Evolutionary conservation across 495 filamentous ascomycete genomes (phyloP).

Genomic region (Xeromyces bisporus): DNA sequence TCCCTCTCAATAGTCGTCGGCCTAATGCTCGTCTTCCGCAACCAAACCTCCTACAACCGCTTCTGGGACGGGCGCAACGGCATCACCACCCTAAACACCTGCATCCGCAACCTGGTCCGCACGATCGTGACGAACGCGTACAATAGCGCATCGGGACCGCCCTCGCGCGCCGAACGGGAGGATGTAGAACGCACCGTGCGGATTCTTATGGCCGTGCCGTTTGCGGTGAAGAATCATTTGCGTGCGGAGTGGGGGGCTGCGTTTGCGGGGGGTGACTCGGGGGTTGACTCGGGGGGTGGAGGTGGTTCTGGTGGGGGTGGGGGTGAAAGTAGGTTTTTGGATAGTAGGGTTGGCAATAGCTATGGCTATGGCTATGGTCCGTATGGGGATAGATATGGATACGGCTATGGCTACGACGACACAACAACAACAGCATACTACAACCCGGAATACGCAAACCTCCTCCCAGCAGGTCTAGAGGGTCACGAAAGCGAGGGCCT

Average conservation of each 20-base stretch:
- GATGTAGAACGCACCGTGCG: slow-evolving; percentile 44
- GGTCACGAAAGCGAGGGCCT: slow-evolving; percentile 49
- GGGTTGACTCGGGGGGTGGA: slow-evolving; percentile 26
- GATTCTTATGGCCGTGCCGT: slow-evolving; percentile 55
- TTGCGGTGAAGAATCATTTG: slow-evolving; percentile 58
- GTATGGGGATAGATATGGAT: no score
- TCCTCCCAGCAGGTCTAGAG: slow-evolving; percentile 41
- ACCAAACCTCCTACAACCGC: slow-evolving; percentile 52
- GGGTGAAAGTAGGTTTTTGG: no score
- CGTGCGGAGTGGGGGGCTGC: slow-evolving; percentile 55
- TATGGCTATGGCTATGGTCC: no score
- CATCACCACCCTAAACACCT: slow-evolving; percentile 39
- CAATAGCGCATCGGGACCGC: slow-evolving; percentile 12
- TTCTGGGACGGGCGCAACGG: slow-evolving; percentile 55
- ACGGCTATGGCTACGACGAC: no score
- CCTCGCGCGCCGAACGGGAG: slow-evolving; percentile 27
- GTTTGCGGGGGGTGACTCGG: slow-evolving; percentile 17
- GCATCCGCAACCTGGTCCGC: slow-evolving; percentile 45
- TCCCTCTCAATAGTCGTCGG: slow-evolving; percentile 67
- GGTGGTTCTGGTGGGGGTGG: no score
- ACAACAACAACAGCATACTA: slow-evolving; percentile 28
- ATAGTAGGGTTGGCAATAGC: no score
- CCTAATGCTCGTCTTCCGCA: slow-evolving; percentile 67
- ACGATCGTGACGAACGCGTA: slow-evolving; percentile 34
- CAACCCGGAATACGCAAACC: slow-evolving; percentile 40